These are phyloP conservation scores for Rhazya stricta DNA, from an alignment of 257 asterid species.

Conservation along the genomic window DNA sequence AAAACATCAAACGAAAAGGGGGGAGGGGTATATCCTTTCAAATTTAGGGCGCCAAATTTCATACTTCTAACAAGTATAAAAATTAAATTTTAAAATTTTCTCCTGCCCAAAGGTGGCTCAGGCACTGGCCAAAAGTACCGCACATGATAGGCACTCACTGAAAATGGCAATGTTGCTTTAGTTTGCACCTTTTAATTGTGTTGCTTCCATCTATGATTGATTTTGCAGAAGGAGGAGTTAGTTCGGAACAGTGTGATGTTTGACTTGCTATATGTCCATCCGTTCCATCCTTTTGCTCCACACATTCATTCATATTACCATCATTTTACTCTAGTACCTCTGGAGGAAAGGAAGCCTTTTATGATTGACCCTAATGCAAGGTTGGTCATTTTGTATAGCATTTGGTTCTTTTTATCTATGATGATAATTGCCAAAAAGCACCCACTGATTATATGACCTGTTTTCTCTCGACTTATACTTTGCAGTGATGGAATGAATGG, in stretches of 20 bases:
- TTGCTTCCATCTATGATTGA: constrained; percentile 9
- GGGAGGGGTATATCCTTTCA: too few relatives aligned
- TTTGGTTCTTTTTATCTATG: constrained; percentile 2
- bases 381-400: constrained; percentile 37
- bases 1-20: background rate
- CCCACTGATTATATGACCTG: constrained; percentile 12
- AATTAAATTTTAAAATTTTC: too few relatives aligned
- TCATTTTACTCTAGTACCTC: constrained; percentile 30
- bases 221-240: constrained; percentile 71
- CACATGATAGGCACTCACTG: background rate
- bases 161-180: background rate
- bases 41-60: too few relatives aligned
- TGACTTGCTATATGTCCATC: constrained; percentile 79
- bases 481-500: constrained; percentile 94
- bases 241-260: constrained; percentile 71
- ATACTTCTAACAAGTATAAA: too few relatives aligned
- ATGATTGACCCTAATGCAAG: constrained; percentile 53
- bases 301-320: constrained; percentile 53
- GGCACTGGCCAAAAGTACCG: too few relatives aligned
- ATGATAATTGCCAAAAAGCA: background rate
- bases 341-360: constrained; percentile 38
- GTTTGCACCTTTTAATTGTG: background rate
- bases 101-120: too few relatives aligned
- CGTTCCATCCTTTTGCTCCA: constrained; percentile 59
- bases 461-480: constrained; percentile 22